These are phyloP conservation scores for Coprinopsis marcescibilis DNA, from an alignment of 768 basidiomycete genomes.

Conservation along the genomic window DNA sequence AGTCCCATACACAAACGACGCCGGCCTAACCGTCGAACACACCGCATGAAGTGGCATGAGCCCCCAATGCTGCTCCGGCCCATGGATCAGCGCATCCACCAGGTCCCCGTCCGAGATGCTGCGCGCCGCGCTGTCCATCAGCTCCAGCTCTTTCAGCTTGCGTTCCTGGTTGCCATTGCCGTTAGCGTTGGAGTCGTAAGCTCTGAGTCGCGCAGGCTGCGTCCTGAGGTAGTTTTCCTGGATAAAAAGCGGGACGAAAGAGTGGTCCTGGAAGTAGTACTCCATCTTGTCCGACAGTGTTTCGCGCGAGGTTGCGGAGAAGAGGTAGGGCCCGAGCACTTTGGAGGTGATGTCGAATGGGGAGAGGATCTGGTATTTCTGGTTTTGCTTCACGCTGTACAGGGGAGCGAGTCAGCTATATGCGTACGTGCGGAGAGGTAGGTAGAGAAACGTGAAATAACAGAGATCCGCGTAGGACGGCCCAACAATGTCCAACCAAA, in stretches of 20 bases:
- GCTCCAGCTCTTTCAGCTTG: conserved; percentile 62
- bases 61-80: conserved; percentile 93
- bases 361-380: conserved; percentile 86
- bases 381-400: conserved; percentile 84
- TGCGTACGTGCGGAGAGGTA: too few relatives aligned
- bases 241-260: conserved; percentile 91
- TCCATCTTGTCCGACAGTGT: conserved; percentile 91
- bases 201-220: conserved; percentile 55
- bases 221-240: conserved; percentile 95
- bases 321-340: conserved; percentile 87
- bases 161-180: conserved; percentile 60
- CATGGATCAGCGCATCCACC: conserved; percentile 89
- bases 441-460: background rate
- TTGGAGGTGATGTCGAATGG: conserved; percentile 91
- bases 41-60: conserved; percentile 93
- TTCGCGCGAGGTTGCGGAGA: conserved; percentile 74
- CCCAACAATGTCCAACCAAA: too few relatives aligned
- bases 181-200: too few relatives aligned
- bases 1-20: conserved; percentile 74
- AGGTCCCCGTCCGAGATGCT: conserved; percentile 94
- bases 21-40: conserved; percentile 83
- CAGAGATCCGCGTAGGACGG: background rate
- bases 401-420: too few relatives aligned
- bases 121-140: conserved; percentile 85
- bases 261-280: conserved; percentile 93